phyloP scores from a whole-genome alignment of 2,329 filamentous ascomycete genomes.

The Drechslerella coelobrocha region DNA sequence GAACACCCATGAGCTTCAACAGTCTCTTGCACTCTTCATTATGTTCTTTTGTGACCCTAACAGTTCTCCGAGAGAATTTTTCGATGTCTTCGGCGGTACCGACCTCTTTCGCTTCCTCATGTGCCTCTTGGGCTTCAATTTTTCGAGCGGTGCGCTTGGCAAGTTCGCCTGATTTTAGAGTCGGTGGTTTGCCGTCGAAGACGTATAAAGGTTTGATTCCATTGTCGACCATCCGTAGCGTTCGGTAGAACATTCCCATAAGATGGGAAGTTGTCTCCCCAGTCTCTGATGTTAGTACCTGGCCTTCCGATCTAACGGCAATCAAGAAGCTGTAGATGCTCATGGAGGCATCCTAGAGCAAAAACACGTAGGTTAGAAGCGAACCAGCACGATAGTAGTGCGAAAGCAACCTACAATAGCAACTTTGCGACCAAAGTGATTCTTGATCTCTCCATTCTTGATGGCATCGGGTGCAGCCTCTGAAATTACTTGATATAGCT shows the following conservation, averaged over 20 bases:
- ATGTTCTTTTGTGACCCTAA: constrained; percentile 93
- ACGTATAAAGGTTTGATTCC: constrained; percentile 98
- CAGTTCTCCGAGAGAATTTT: constrained; percentile 92
- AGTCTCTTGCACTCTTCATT: constrained; percentile 92
- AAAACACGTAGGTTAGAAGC: neutral
- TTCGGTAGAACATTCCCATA: constrained; percentile 99
- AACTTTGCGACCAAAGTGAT: constrained; percentile 97
- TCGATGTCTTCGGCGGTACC: constrained; percentile 97
- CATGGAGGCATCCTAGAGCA: constrained; percentile 73
- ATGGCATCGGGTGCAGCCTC: constrained; percentile 94
- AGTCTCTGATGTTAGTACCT: constrained; percentile 92
- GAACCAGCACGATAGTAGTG: constrained; percentile 1
- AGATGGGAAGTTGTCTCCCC: constrained; percentile 97
- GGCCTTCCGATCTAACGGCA: constrained; percentile 92
- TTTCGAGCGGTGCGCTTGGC: constrained; percentile 96
- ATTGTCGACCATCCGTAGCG: constrained; percentile 95
- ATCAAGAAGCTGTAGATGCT: constrained; percentile 99
- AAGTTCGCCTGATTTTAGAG: constrained; percentile 95
- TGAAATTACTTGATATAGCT: constrained; percentile 80
- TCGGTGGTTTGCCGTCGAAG: constrained; percentile 94
- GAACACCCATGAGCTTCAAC: constrained; percentile 93
- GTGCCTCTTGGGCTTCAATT: constrained; percentile 83
- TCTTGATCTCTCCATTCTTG: constrained; percentile 98
- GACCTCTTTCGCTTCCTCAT: constrained; percentile 95
- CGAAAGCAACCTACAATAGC: constrained; percentile 78